Percentiles rank a stretch among this genome's conserved stretches.
Evolutionary conservation across 1,284 basidiomycete species (phyloP).

Genomic region (Apiotrichum mycotoxinovorans): DNA sequence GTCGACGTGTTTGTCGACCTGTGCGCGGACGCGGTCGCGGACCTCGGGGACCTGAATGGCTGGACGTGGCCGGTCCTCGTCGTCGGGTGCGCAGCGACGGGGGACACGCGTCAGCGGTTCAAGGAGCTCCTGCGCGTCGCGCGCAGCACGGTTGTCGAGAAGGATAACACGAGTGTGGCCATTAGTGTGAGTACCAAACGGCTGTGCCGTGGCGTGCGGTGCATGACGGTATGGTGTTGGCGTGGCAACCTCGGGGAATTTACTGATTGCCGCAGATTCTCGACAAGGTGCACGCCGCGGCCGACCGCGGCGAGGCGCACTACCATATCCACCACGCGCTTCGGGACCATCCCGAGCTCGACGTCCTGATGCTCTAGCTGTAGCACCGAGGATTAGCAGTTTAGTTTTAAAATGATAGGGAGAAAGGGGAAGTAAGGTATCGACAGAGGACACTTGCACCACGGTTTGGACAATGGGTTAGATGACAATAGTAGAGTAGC

Average conservation of each 20-base stretch:
- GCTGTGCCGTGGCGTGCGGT: no score
- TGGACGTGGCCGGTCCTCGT: conserved; percentile 9
- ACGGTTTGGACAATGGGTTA: no score
- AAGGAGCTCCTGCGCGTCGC: neutral
- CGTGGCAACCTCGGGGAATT: neutral
- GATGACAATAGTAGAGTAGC: no score
- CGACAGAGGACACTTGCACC: no score
- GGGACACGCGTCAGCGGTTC: neutral
- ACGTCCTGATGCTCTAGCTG: conserved; percentile 3
- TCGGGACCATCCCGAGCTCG: conserved; percentile 5
- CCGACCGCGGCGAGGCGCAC: neutral
- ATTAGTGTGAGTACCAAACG: neutral
- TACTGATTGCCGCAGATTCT: neutral
- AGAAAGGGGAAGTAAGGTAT: neutral
- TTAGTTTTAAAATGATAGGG: neutral
- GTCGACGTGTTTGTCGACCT: conserved; percentile 5
- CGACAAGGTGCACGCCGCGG: neutral
- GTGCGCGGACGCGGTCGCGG: neutral
- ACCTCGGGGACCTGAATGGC: conserved; percentile 7
- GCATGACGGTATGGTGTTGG: no score
- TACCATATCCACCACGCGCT: conserved; percentile 10
- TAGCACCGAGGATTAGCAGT: neutral
- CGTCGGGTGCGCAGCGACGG: conserved; percentile 3
- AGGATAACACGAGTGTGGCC: neutral
- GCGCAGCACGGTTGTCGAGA: neutral